Conservation (phyloP, 768 basidiomycete species). For the Russula vinacea region DNA sequence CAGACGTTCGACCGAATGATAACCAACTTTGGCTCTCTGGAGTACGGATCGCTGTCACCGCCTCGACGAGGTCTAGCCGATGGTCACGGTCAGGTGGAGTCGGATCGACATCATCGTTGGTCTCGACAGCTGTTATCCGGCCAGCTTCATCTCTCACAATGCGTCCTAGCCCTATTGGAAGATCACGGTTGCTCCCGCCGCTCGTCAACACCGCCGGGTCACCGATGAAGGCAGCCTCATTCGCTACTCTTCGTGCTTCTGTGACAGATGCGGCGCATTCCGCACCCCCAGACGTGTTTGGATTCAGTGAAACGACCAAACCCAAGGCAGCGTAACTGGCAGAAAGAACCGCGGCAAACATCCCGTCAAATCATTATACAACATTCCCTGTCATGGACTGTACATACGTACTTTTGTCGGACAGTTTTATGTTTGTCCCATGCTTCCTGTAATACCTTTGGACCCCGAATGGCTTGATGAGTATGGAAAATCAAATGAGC, state of each 20-base stretch:
- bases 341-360: slow-evolving; percentile 23
- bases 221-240: slow-evolving; percentile 22
- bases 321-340: slow-evolving; percentile 74
- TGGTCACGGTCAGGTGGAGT: neutral
- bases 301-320: slow-evolving; percentile 65
- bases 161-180: slow-evolving; percentile 22
- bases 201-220: neutral
- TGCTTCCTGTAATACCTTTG: slow-evolving; percentile 72
- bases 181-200: neutral
- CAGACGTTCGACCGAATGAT: slow-evolving; percentile 15
- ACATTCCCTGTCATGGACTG: slow-evolving; percentile 19
- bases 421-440: slow-evolving; percentile 90
- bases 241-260: slow-evolving; percentile 24
- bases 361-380: slow-evolving; percentile 21
- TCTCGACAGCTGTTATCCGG: slow-evolving; percentile 22
- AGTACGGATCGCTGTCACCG: slow-evolving; percentile 10
- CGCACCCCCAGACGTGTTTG: slow-evolving; percentile 63
- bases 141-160: slow-evolving; percentile 27
- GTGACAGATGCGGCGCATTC: slow-evolving; percentile 42
- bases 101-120: slow-evolving; percentile 17
- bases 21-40: slow-evolving; percentile 21
- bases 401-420: slow-evolving; percentile 75
- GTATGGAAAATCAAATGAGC: slow-evolving; percentile 17
- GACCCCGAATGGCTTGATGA: slow-evolving; percentile 69
- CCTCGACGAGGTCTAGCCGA: slow-evolving; percentile 21